These are phyloP conservation scores for Pythium dissotocum DNA, from an alignment of 352 stramenopile species.

Conservation along the genomic window DNA sequence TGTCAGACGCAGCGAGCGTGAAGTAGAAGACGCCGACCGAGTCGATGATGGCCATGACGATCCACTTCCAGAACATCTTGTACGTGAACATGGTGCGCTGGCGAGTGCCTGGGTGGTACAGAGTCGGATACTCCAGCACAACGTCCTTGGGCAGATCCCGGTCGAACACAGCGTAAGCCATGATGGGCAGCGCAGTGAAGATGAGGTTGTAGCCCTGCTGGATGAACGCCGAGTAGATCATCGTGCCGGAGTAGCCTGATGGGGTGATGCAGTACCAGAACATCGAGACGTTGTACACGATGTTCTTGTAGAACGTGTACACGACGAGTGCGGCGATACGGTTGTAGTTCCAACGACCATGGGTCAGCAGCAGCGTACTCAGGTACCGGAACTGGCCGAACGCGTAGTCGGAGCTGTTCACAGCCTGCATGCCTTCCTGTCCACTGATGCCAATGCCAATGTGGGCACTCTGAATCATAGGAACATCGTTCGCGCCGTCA, in stretches of 20 bases:
- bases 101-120: constrained; percentile 67
- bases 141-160: constrained; percentile 72
- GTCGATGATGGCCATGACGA: constrained; percentile 72
- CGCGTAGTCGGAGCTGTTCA: constrained; percentile 87
- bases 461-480: constrained; percentile 91
- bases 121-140: constrained; percentile 53
- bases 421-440: constrained; percentile 97
- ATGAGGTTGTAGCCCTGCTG: constrained; percentile 96
- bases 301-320: constrained; percentile 93
- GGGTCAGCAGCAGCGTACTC: constrained; percentile 68
- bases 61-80: constrained; percentile 88
- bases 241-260: constrained; percentile 91
- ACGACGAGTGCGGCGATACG: constrained; percentile 86
- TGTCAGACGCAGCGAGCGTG: constrained; percentile 44
- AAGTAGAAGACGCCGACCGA: constrained; percentile 75
- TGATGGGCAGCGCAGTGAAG: constrained; percentile 93
- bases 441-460: constrained; percentile 94
- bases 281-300: constrained; percentile 89
- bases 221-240: constrained; percentile 84
- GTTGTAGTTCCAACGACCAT: constrained; percentile 88
- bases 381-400: constrained; percentile 85
- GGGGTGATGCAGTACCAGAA: constrained; percentile 88
- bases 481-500: constrained; percentile 91
- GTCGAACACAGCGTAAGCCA: constrained; percentile 82
- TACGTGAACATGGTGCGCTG: constrained; percentile 72